Base-by-base conservation (phyloP, 345 rosid genomes). In the Nasturtium officinale region DNA sequence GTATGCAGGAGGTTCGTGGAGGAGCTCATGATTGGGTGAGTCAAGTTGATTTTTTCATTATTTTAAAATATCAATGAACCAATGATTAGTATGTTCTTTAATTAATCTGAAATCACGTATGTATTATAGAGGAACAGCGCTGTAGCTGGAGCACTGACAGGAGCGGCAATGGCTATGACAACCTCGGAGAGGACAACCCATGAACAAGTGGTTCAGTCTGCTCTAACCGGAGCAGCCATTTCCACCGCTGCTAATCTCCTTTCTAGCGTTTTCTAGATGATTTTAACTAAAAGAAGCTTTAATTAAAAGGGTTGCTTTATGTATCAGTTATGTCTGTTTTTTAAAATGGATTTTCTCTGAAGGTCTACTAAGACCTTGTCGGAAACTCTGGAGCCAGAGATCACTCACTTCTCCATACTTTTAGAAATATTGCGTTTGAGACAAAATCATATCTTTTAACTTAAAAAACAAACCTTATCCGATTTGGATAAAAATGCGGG, bases 11-110 rank as follows among this genome's bases (percentile, higher is more conserved):
- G 82, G 90, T 85, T 69, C 94, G 98, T 1, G 80, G 80, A 59
- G 96, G 99, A 62, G 76, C 85, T 74, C 98, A 88, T 60, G 99
- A 91, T 48, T 95, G 99, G 99, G 98, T 91, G 72, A 79, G 77
- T 61, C 45, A 4, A 66, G 8, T 37, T 32, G 4, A 71, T 9
- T 9, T 23, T 40, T 72, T 1, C 5, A 15, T 35, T 30, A 9
- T 35, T 15, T 35, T 53, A 11, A 30, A 6, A 17, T 3, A 20
- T 13, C 0, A 23, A 26, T 40, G 32, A 21, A 23, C 32, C 42
- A 42, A 6, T 47, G 18, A 6, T 60, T 32, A 32, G 4, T 18
- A 66, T 32, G 21, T 9, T 11, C 10, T 23, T 26, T 52, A 15
- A 18, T 17, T 47, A 38, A 18, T 13, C 0, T 35, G 38, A 16